Base-by-base conservation (phyloP, 2,329 filamentous ascomycete species). In the Emmonsiellopsis sp. region DNA sequence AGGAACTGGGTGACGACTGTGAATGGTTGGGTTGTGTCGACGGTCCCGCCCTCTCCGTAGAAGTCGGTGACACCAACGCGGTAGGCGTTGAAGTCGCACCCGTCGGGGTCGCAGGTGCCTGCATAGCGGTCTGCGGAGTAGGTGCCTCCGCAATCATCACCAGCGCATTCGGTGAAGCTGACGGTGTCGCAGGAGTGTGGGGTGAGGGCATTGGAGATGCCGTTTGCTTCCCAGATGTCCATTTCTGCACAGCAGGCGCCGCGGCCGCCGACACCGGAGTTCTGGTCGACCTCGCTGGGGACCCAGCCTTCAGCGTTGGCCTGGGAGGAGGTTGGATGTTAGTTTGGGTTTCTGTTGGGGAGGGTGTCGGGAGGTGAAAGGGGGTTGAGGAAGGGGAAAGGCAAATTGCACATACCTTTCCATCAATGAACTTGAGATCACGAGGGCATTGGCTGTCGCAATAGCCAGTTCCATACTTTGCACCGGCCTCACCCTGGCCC, bases 151-250 rank as follows among this genome's bases (percentile, higher is more conserved):
- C 76, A 80, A 5, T 55, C 55, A 54, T 74, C 64, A 31, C 72
- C 71, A 1, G 62, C 62, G 72, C 53, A 55, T 44, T 51, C 53
- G 10, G 65, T 63, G 57, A 77, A 73, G 52, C 73, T 76, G 49
- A 69, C 66, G 55, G 63, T 68, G 50, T 63, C 68, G 73, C 82
- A 85, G 46, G 78, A 73, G 65, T 85, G 82, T 33, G 82, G 80
- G 11, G 82, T 85, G 64, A 75, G 77, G 54, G 81, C 82, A 14
- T 75, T 76, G 39, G 80, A 75, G 62, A 81, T 75, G 57, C 71
- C 73, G 74, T 85, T 84, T 61, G 81, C 81, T 71, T 85, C 80
- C 79, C 80, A 83, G 66, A 81, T 73, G 58, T 84, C 81, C 76
- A 84, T 81, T 66, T 84, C 81, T 51, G 75, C 69, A 66, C 81